Percentiles rank a stretch among this genome's conserved stretches.
Conservation (phyloP, 345 rosid genomes). For the Sisymbrium altissimum region DNA sequence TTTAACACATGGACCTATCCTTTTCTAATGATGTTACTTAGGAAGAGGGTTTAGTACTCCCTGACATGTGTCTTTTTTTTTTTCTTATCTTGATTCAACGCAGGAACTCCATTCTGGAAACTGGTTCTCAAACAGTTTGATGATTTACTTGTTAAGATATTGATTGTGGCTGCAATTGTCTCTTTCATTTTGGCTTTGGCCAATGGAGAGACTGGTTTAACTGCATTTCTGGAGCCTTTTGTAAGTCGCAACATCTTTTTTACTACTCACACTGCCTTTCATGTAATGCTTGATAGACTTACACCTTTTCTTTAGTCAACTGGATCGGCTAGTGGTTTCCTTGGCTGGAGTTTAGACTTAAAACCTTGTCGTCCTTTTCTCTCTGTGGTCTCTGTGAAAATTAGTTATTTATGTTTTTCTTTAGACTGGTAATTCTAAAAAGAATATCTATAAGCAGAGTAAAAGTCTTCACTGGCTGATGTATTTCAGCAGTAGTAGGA, state of each 20-base stretch:
- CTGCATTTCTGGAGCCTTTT: constrained; percentile 97
- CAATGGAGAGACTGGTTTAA: constrained; percentile 94
- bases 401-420: neutral
- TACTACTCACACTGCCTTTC: neutral
- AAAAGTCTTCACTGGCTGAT: neutral
- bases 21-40: neutral
- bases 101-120: constrained; percentile 98
- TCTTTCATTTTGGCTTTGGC: constrained; percentile 86
- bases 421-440: neutral
- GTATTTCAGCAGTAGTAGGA: neutral
- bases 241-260: constrained; percentile 52
- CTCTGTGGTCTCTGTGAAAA: neutral
- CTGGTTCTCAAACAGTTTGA: constrained; percentile 94
- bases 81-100: constrained; percentile 23
- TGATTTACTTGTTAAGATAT: constrained; percentile 97
- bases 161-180: constrained; percentile 87
- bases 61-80: neutral
- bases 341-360: constrained; percentile 4
- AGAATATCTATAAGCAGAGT: neutral
- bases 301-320: neutral
- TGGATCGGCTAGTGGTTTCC: neutral
- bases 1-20: neutral
- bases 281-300: neutral
- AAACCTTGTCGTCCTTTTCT: neutral
- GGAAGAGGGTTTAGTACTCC: neutral